Conservation (phyloP, 2,329 filamentous ascomycete genomes). For the Sporothrix brasiliensis region DNA sequence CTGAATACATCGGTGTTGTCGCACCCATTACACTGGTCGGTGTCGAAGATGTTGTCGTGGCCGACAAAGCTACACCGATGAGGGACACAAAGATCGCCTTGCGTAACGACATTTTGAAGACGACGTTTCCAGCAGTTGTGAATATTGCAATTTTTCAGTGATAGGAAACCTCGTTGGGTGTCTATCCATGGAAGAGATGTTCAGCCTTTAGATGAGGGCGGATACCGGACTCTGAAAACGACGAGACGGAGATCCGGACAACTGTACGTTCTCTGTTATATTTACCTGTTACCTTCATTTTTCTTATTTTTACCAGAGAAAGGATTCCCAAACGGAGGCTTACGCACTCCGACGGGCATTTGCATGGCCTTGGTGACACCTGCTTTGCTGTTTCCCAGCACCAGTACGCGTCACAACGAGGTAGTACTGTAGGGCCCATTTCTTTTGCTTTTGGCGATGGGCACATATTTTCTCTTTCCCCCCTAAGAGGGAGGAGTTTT, state of each 20-base stretch:
- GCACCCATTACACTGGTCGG: not conserved
- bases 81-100: not conserved
- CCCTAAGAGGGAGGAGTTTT: not conserved
- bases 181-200: not conserved
- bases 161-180: no score
- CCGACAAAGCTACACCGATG: not conserved
- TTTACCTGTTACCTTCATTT: not conserved
- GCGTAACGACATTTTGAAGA: not conserved
- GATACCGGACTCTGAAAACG: not conserved
- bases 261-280: not conserved
- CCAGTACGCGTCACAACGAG: slow-evolving; percentile 10
- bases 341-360: slow-evolving; percentile 5
- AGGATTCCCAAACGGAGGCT: no score
- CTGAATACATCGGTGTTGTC: not conserved
- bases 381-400: not conserved
- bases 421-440: not conserved
- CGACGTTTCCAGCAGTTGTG: no score
- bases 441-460: no score
- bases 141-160: not conserved
- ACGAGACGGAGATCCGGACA: slow-evolving; percentile 13
- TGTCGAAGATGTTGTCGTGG: not conserved
- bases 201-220: not conserved
- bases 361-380: slow-evolving; percentile 13
- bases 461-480: no score
- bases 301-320: no score